phyloP scores from a whole-genome alignment of 2,329 filamentous ascomycete species.

The Diaporthe aspalathi region DNA sequence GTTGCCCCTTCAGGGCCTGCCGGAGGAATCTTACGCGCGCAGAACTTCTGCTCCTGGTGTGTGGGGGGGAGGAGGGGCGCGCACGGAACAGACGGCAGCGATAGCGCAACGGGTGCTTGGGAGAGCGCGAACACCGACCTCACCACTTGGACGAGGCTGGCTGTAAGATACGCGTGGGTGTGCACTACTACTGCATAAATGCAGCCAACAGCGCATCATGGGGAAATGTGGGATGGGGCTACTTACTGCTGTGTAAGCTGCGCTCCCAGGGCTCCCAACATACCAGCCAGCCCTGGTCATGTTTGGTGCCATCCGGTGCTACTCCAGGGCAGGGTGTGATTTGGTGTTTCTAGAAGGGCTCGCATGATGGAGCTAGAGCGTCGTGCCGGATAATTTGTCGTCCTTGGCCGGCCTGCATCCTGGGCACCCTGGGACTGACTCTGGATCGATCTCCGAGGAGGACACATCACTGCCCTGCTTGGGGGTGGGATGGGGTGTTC shows the following conservation, averaged over 20 bases:
- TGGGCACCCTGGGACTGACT: background rate
- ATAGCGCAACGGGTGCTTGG: background rate
- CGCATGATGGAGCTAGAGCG: constrained; percentile 15
- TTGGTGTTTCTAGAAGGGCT: constrained; percentile 33
- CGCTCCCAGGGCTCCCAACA: too few species aligned
- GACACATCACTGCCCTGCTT: background rate
- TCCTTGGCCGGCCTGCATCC: background rate
- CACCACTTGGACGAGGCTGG: constrained; percentile 28
- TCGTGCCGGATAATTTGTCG: constrained; percentile 7
- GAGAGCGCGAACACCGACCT: background rate
- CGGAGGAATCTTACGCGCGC: constrained; percentile 4
- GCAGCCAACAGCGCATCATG: background rate
- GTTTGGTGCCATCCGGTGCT: constrained; percentile 6
- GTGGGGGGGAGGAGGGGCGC: background rate
- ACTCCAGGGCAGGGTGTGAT: background rate
- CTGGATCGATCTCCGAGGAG: background rate
- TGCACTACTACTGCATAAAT: background rate
- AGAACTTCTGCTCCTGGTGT: background rate
- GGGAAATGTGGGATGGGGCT: background rate
- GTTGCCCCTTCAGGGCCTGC: constrained; percentile 17
- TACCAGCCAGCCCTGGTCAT: background rate
- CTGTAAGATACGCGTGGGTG: background rate
- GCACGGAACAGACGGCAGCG: constrained; percentile 20
- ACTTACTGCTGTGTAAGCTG: background rate
- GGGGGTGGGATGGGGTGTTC: background rate